Evolutionary conservation across 495 filamentous ascomycete genomes (phyloP), one percentile per base, ranked within the genome.

Genomic region (Hypoxylon rickii): DNA sequence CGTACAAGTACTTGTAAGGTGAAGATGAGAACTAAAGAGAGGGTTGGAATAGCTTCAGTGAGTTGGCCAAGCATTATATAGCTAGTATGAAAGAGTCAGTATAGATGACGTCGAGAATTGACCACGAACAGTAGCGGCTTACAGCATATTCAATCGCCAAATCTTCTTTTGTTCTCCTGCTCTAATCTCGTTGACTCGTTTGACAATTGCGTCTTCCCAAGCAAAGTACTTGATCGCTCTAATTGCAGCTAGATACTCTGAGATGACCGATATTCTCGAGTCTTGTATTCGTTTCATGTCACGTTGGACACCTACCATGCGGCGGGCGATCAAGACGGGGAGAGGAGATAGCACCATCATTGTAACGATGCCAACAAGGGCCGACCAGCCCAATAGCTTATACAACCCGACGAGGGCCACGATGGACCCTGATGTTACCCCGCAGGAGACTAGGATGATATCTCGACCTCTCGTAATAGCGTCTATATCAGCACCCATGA

Each of bases 171-270:
- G 78, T 44, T 80, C 78, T n/a, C 70, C 63, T 16, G 51, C 44
- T 6, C 76, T 73, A 12, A 73, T 69, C 11, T 68, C 68, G 29
- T 73, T 71, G 36, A 79, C 70, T 22, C 66, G 66, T 15, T 74
- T 58, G 8, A 71, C 62, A 44, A 77, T 73, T 12, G 73, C 71
- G 7, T 75, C 70, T 40, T 81, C 77, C 78, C 77, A 80, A 6
- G 76, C 71, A 57, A 80, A 80, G 48, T 79, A 80, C 47, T 80
- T 80, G 61, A 80, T 71, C 5, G 74, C 73, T 16, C 73, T 71
- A 33, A 80, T 79, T 2, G 76, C 76, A 22, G 67, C 66, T 13
- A 81, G 59, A 50, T 78, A 79, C 44, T 81, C 78, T 7, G 74
- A 70, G 21, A 79, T 72, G 12, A 75, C 74, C 7, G 76, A 77